Evolutionary conservation across 2,329 filamentous ascomycete genomes (phyloP).

Genomic region (Periglandula ipomoeae): DNA sequence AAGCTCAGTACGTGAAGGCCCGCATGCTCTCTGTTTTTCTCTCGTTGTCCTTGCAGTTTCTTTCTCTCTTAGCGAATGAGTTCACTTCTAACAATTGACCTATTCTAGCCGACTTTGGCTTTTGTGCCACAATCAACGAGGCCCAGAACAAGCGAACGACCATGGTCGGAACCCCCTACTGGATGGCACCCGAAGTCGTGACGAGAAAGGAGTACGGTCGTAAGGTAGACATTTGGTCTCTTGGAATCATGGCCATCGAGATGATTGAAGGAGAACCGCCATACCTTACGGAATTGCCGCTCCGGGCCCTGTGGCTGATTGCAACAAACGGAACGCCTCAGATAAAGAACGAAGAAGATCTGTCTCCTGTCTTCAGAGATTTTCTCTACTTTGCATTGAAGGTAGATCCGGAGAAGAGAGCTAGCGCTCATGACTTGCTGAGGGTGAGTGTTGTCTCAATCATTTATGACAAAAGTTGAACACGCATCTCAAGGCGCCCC

Average conservation of each 20-base stretch:
- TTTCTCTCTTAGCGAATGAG: background rate
- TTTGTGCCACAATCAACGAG: slow-evolving; percentile 97
- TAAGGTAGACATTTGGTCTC: slow-evolving; percentile 97
- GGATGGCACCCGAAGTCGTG: slow-evolving; percentile 99
- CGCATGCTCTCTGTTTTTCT: background rate
- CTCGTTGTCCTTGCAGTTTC: background rate
- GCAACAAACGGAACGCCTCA: slow-evolving; percentile 91
- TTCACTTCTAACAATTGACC: slow-evolving; percentile 14
- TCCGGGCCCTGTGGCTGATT: slow-evolving; percentile 89
- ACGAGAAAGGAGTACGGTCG: slow-evolving; percentile 95
- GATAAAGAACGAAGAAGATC: slow-evolving; percentile 84
- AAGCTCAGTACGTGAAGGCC: slow-evolving; percentile 69
- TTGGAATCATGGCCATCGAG: slow-evolving; percentile 99
- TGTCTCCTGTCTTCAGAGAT: slow-evolving; percentile 77
- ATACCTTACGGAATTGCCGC: slow-evolving; percentile 88
- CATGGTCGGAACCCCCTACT: slow-evolving; percentile 98
- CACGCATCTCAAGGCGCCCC: background rate
- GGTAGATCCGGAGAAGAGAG: slow-evolving; percentile 94
- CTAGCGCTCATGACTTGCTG: slow-evolving; percentile 86
- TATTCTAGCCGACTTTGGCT: slow-evolving; percentile 80
- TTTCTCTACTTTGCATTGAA: slow-evolving; percentile 90
- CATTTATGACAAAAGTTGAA: slow-evolving; percentile 1
- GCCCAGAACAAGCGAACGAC: slow-evolving; percentile 95
- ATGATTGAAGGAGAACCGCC: slow-evolving; percentile 99
- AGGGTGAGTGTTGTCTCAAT: slow-evolving; percentile 51